These are phyloP conservation scores for Claviceps arundinis DNA, from an alignment of 2,329 filamentous ascomycete species.

Conservation along the genomic window DNA sequence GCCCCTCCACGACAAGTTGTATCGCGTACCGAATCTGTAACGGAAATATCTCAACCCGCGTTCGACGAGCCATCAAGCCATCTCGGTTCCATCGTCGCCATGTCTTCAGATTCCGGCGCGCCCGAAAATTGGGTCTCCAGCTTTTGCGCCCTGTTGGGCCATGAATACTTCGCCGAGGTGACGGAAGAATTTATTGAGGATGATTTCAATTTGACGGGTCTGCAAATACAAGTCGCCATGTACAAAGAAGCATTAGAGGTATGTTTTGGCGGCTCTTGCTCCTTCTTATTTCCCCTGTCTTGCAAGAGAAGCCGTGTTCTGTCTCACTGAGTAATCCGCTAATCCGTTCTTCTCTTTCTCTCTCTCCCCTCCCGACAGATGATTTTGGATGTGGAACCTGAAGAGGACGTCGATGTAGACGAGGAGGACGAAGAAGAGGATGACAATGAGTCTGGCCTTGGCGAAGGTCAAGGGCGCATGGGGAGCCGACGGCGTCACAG, in stretches of 20 bases:
- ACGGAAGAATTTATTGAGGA: slow-evolving; percentile 99
- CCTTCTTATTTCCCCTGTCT: background rate
- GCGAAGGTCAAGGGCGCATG: slow-evolving; percentile 46
- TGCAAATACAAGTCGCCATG: slow-evolving; percentile 92
- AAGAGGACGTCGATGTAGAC: slow-evolving; percentile 81
- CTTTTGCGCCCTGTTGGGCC: slow-evolving; percentile 87
- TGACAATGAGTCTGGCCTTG: slow-evolving; percentile 49
- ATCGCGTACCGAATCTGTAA: background rate
- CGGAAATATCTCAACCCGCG: background rate
- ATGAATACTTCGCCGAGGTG: slow-evolving; percentile 98
- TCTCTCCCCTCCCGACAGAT: slow-evolving; percentile 39
- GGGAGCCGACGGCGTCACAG: slow-evolving; percentile 55
- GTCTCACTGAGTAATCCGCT: background rate
- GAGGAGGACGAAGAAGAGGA: slow-evolving; percentile 68
- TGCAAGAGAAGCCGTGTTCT: background rate
- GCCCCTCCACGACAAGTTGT: background rate
- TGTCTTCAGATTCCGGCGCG: slow-evolving; percentile 48
- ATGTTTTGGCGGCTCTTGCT: slow-evolving; percentile 9
- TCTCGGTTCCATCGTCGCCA: slow-evolving; percentile 15
- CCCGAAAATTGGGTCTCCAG: slow-evolving; percentile 95
- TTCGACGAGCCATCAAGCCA: slow-evolving; percentile 1
- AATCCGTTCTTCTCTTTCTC: background rate
- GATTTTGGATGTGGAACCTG: slow-evolving; percentile 96
- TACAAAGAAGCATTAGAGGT: slow-evolving; percentile 96
- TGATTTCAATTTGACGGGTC: slow-evolving; percentile 95